A percentile compares a stretch with the other conserved stretches of the same genome.
phyloP scores from a whole-genome alignment of 208 protist species.

The Trypanosoma lewisi region DNA sequence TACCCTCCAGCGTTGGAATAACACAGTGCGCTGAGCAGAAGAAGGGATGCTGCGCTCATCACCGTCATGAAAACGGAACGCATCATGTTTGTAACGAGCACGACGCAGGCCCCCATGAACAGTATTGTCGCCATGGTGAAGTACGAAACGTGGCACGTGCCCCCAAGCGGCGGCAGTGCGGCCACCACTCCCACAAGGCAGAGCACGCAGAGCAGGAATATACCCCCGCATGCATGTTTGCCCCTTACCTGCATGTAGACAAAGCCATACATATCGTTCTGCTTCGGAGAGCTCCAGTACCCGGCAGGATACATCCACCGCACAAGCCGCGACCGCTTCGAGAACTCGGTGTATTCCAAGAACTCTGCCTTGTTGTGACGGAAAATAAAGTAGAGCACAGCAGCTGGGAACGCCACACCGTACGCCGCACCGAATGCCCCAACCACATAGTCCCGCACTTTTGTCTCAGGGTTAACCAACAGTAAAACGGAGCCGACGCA shows the following conservation, averaged over 20 bases:
- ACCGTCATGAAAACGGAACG: constrained; percentile 14
- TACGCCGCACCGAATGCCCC: constrained; percentile 11
- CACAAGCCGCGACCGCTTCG: background rate
- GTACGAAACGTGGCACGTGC: too few relatives aligned
- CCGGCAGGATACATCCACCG: too few relatives aligned
- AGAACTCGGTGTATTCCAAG: constrained; percentile 12
- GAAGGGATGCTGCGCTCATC: constrained; percentile 5
- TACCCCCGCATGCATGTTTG: constrained; percentile 4
- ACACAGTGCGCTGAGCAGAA: constrained; percentile 1
- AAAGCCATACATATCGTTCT: too few relatives aligned
- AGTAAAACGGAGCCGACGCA: constrained; percentile 14
- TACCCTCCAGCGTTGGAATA: background rate
- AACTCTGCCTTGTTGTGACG: constrained; percentile 2
- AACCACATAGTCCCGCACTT: constrained; percentile 15
- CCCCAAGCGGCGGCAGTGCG: too few relatives aligned
- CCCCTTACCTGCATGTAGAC: constrained; percentile 6
- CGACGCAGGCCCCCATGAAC: background rate
- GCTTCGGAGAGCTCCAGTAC: too few relatives aligned
- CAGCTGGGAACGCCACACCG: constrained; percentile 18
- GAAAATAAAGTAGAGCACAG: constrained; percentile 14
- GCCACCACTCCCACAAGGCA: too few relatives aligned
- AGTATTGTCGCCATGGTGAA: constrained; percentile 17
- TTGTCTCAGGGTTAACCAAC: constrained; percentile 2
- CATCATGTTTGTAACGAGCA: constrained; percentile 18
- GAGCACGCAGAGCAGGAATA: constrained; percentile 10